These are phyloP conservation scores for Veloboletus limbatus DNA, from an alignment of 1,284 basidiomycete species.

Conservation along the genomic window DNA sequence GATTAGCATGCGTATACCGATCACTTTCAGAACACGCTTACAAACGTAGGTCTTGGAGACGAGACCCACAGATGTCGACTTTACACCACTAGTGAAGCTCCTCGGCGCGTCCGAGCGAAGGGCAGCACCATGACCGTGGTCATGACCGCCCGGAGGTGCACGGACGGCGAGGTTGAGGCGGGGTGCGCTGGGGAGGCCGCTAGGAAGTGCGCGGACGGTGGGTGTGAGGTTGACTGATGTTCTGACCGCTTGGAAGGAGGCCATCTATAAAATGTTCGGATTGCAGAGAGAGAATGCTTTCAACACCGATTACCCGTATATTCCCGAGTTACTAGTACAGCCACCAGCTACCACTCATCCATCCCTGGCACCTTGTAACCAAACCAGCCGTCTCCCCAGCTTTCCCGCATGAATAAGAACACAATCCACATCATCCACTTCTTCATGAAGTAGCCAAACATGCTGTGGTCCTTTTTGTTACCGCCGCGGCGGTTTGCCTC, in stretches of 20 bases:
- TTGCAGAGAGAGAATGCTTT: background rate
- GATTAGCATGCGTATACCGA: conserved; percentile 11
- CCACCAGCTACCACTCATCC: conserved; percentile 27
- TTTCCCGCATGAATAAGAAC: conserved; percentile 25
- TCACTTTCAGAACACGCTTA: conserved; percentile 40
- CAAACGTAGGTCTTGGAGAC: conserved; percentile 68
- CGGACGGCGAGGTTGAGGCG: conserved; percentile 69
- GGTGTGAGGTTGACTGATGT: conserved; percentile 82
- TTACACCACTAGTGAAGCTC: conserved; percentile 56
- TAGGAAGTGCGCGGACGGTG: conserved; percentile 74
- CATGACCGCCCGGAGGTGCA: conserved; percentile 60
- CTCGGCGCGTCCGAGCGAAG: conserved; percentile 68
- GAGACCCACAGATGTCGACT: conserved; percentile 50
- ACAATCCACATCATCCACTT: conserved; percentile 29
- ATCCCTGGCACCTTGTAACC: conserved; percentile 34
- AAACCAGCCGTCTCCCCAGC: conserved; percentile 34
- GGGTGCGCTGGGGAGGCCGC: conserved; percentile 68
- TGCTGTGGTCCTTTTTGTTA: conserved; percentile 23
- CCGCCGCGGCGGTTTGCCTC: conserved; percentile 31
- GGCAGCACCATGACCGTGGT: conserved; percentile 50
- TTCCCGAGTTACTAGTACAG: conserved; percentile 28
- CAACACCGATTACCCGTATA: conserved; percentile 25
- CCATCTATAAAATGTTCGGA: conserved; percentile 43
- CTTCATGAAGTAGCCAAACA: conserved; percentile 18
- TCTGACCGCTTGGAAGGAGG: conserved; percentile 67